These are phyloP conservation scores for Oryza glumipatula DNA, from an alignment of 176 grass and related monocot genomes.

Conservation along the genomic window DNA sequence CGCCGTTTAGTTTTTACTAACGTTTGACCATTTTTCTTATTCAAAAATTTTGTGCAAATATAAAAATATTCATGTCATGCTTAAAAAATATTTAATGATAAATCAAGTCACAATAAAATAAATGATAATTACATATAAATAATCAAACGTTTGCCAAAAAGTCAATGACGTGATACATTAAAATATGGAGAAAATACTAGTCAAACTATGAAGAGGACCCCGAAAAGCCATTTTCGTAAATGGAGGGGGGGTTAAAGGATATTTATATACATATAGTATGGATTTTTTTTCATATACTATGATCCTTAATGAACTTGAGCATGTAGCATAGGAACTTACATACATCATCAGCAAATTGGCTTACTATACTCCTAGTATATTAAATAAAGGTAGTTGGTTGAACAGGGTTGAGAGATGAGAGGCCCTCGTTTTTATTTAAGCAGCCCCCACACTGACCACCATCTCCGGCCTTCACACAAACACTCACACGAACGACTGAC, in stretches of 20 bases:
- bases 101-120: no score
- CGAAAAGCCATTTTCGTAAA: not conserved
- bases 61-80: no score
- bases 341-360: not conserved
- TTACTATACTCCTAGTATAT: not conserved
- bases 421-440: constrained; percentile 37
- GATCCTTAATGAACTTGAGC: not conserved
- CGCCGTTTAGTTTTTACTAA: no score
- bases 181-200: no score
- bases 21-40: no score
- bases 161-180: no score
- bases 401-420: not conserved
- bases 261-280: no score
- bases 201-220: not conserved
- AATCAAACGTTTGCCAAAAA: no score
- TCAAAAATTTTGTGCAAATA: no score
- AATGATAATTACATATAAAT: no score
- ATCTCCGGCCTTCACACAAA: not conserved
- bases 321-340: not conserved
- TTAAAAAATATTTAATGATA: no score
- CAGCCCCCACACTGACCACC: constrained; percentile 6
- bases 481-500: not conserved
- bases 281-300: not conserved
- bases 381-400: constrained; percentile 26
- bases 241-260: no score